Evolutionary conservation across 768 basidiomycete genomes (phyloP).

Genomic region (Fomitopsis serialis): DNA sequence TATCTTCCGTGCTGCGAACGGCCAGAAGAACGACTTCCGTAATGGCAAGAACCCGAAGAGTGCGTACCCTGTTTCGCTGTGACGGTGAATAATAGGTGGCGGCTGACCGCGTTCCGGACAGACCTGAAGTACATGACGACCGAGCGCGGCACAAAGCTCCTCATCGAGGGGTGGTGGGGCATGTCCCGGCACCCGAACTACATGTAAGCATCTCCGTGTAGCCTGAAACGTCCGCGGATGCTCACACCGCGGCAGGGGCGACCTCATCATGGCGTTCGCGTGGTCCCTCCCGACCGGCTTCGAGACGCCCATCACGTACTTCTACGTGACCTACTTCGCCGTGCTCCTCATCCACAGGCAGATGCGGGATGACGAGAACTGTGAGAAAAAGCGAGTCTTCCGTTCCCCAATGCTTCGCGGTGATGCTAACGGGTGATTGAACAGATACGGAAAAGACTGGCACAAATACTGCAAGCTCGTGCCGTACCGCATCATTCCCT

Average conservation of each 20-base stretch:
- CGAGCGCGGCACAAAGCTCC: conserved; percentile 79
- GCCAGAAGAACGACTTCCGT: conserved; percentile 94
- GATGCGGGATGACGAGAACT: conserved; percentile 86
- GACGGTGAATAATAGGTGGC: background rate
- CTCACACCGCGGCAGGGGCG: conserved; percentile 47
- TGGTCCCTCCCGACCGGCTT: conserved; percentile 95
- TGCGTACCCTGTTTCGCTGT: conserved; percentile 22
- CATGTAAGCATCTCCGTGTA: conserved; percentile 39
- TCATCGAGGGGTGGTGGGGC: conserved; percentile 99
- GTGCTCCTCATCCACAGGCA: conserved; percentile 90
- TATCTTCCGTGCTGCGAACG: conserved; percentile 86
- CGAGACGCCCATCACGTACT: conserved; percentile 91
- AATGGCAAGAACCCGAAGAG: conserved; percentile 94
- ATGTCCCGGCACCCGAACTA: conserved; percentile 91
- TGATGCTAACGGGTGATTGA: background rate
- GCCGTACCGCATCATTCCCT: conserved; percentile 81
- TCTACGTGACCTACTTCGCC: conserved; percentile 86
- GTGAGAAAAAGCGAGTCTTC: conserved; percentile 70
- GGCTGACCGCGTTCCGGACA: conserved; percentile 21
- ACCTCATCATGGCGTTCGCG: conserved; percentile 83
- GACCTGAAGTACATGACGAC: conserved; percentile 80
- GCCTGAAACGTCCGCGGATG: background rate
- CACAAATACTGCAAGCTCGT: conserved; percentile 83
- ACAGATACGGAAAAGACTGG: conserved; percentile 93
- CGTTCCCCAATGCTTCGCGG: background rate